These are phyloP conservation scores for Ophiostoma montium DNA, from an alignment of 2,329 filamentous ascomycete genomes.

Conservation along the genomic window DNA sequence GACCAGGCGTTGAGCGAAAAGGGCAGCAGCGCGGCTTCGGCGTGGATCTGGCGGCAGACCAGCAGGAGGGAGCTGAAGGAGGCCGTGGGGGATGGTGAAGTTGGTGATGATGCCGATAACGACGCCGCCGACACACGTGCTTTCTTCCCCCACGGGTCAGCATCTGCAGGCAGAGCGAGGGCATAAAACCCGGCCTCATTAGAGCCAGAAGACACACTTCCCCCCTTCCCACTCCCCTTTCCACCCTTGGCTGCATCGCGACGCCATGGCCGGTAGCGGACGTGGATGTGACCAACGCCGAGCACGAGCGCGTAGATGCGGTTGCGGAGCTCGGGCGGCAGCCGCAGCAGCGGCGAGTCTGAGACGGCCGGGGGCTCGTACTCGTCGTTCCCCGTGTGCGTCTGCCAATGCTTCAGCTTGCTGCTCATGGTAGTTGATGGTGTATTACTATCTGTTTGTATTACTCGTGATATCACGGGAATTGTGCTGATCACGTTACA, in stretches of 20 bases:
- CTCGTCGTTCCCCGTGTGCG: constrained; percentile 16
- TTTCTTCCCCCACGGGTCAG: constrained; percentile 19
- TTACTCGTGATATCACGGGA: no score
- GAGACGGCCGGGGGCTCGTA: background rate
- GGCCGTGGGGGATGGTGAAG: no score
- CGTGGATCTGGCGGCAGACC: constrained; percentile 24
- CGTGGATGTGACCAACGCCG: constrained; percentile 21
- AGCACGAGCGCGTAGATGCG: constrained; percentile 22
- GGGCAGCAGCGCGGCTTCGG: constrained; percentile 22
- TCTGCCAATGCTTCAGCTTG: constrained; percentile 9
- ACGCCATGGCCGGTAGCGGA: constrained; percentile 15
- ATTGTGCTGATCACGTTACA: no score
- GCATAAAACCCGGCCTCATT: constrained; percentile 18
- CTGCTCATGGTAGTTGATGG: no score
- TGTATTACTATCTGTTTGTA: no score
- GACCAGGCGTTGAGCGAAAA: constrained; percentile 23
- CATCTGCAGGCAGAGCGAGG: constrained; percentile 15
- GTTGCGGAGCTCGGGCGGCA: constrained; percentile 22
- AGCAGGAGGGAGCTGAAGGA: constrained; percentile 16
- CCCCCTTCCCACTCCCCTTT: no score
- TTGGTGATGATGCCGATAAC: no score
- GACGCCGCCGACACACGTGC: background rate
- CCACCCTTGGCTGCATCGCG: background rate
- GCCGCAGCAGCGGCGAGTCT: constrained; percentile 19
- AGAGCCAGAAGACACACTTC: no score